Evolutionary conservation across 2,329 filamentous ascomycete species (phyloP), one percentile per base, ranked within the genome.

Genomic region (Monosporascus sp.): DNA sequence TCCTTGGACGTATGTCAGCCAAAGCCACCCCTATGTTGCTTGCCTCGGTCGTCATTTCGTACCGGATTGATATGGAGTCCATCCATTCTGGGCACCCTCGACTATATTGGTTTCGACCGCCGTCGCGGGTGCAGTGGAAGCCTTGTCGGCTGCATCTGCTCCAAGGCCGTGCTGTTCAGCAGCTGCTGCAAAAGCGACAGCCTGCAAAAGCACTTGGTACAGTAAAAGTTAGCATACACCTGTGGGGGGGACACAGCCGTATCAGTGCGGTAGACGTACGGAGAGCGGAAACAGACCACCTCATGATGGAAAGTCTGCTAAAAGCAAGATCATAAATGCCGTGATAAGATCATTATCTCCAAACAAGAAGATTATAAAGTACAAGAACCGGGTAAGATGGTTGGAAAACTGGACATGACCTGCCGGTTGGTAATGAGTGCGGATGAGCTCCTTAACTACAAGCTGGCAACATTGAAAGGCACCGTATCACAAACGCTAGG

Each of bases 31-130:
- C 20, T 27, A 20, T 43, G 36, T 36, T 5, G 14, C 11, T 18
- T 24, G 15, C 35, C 25, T 35, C 1, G 35, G 31, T 44, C 39
- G 36, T 49, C 25, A 45, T 25, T 37, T 35, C 63, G 56, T 64
- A 67, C 67, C 67, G 55, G 59, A 66, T 54, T 69, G 67, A 55
- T 68, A 68, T 43, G 66, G 63, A 49, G 59, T 57, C 67, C 67
- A 69, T 46, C 53, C 54, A 53, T 60, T 56, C n/a, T 61, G 60
- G 41, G 59, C 56, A 41, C 54, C 58, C 48, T 59, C 61, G 38
- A 57, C 60, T 14, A 67, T 45, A 41, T 63, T 61, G 50, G 65
- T 62, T 50, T 64, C 59, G 27, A 52, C 54, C 18, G 62, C 57
- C 46, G 61, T 48, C 38, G 60, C 57, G 48, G 62, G 53, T 31